Evolutionary conservation across 352 stramenopile species (phyloP), one percentile per base, ranked within the genome.

Genomic region (Globisporangium megalacanthum): DNA sequence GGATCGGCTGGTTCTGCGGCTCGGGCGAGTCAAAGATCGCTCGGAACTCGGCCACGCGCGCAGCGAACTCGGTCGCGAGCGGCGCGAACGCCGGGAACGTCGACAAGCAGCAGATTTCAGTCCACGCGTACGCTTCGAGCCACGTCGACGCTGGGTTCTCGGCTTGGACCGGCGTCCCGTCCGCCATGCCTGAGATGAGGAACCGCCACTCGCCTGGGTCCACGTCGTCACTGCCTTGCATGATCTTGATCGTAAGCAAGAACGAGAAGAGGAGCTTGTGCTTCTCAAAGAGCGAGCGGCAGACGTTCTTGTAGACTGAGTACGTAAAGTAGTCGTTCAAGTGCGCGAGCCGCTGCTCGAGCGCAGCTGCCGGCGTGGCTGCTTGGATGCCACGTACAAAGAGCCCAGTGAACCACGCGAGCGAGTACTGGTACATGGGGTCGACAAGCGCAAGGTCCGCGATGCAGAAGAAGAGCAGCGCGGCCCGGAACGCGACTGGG

Each of bases 251-350:
- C 8, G 81, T 92, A 20, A 93, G 63, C 41, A 98, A 51, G 72
- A 97, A 97, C 10, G 87, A 97, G 52, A 98, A 96, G 0, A 98
- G 72, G 13, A 97, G 66, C 62, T 98, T 98, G 73, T 98, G 88
- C 61, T 95, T 91, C 53, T 98, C 92, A 67, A 98, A 98, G 0
- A 98, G 75, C 46, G 84, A 96, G 2, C 91, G 77, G 57, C 92
- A 98, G 45, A 97, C 83, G 60, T 97, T 97, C 57, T 92, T 95
- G 74, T 98, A 98, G 20, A 98, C 75, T 6, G 91, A 97, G 62
- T 97, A 97, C 13, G 92, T 98, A 52, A 97, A 97, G 49, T 78
- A 97, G 58, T 97, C 86, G 64, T 97, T 97, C 17, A 98, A 72
- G 61, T 94, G 92, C 22, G 74, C 74, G 15, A 97, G 68, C 0